Conservation (phyloP, 2,329 filamentous ascomycete genomes). For the Penicillium italicum region DNA sequence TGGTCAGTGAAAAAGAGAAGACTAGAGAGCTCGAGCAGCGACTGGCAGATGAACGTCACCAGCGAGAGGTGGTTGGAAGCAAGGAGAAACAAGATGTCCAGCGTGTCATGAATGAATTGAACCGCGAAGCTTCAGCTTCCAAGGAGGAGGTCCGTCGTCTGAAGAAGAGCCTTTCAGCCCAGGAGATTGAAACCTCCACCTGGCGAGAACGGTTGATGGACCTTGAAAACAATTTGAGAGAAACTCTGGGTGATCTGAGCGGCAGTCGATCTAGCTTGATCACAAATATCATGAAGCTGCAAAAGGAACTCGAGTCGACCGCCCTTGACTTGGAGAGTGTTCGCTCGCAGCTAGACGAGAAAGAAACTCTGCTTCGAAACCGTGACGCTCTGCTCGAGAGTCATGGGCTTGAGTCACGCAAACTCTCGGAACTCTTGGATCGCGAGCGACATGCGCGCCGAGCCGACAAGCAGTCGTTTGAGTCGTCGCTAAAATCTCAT, state of each 20-base stretch:
- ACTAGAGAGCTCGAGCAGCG: conserved; percentile 67
- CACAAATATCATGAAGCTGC: conserved; percentile 80
- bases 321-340: conserved; percentile 76
- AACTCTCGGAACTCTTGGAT: conserved; percentile 81
- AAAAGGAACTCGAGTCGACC: conserved; percentile 81
- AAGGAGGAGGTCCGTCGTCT: conserved; percentile 83
- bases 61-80: conserved; percentile 79
- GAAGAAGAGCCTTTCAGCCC: conserved; percentile 74
- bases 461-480: conserved; percentile 81
- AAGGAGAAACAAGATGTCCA: conserved; percentile 94
- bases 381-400: conserved; percentile 85
- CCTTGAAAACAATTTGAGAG: conserved; percentile 81
- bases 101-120: conserved; percentile 87
- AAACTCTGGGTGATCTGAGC: conserved; percentile 81
- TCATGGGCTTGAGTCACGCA: conserved; percentile 79
- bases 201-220: conserved; percentile 91
- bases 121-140: conserved; percentile 71
- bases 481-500: conserved; percentile 82
- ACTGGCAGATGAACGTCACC: conserved; percentile 75
- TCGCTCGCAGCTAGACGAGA: conserved; percentile 77
- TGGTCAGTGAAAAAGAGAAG: conserved; percentile 82
- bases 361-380: conserved; percentile 83
- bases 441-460: conserved; percentile 83
- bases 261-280: conserved; percentile 82
- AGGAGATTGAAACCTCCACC: conserved; percentile 82